These are phyloP conservation scores for Orbilia ellipsospora DNA, from an alignment of 2,329 filamentous ascomycete species.

Conservation along the genomic window DNA sequence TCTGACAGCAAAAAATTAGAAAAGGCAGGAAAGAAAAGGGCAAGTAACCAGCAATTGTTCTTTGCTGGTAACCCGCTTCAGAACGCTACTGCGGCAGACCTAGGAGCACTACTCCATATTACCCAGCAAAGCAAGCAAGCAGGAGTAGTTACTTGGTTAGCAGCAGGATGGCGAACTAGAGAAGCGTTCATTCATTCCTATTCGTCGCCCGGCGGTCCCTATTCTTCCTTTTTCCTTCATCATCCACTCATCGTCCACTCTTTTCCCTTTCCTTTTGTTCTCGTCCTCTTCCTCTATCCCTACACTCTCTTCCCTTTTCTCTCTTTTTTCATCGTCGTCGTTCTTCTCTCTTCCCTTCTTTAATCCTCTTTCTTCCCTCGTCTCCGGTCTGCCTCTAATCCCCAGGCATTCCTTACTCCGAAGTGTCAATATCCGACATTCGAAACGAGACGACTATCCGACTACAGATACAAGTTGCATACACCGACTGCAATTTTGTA, in stretches of 20 bases:
- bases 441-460: constrained; percentile 55
- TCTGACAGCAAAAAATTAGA: constrained; percentile 12
- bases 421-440: constrained; percentile 55
- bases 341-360: constrained; percentile 54
- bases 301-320: constrained; percentile 50
- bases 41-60: constrained; percentile 28
- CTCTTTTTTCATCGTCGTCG: constrained; percentile 54
- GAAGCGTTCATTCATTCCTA: constrained; percentile 54
- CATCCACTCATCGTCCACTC: constrained; percentile 55
- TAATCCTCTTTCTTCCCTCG: constrained; percentile 43
- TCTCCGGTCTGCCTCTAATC: constrained; percentile 54
- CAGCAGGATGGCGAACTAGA: constrained; percentile 40
- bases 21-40: constrained; percentile 22
- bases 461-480: constrained; percentile 55
- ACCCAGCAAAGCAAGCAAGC: too few species aligned
- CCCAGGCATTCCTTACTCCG: constrained; percentile 56
- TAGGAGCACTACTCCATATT: constrained; percentile 13
- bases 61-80: constrained; percentile 38
- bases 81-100: constrained; percentile 46
- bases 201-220: constrained; percentile 44
- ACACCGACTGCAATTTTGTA: constrained; percentile 55
- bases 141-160: neutral
- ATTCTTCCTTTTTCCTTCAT: constrained; percentile 58
- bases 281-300: constrained; percentile 48
- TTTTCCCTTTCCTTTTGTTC: constrained; percentile 56